Evolutionary conservation across 108 stramenopile genomes (phyloP).

Genomic region (Pelagomonas calceolata): DNA sequence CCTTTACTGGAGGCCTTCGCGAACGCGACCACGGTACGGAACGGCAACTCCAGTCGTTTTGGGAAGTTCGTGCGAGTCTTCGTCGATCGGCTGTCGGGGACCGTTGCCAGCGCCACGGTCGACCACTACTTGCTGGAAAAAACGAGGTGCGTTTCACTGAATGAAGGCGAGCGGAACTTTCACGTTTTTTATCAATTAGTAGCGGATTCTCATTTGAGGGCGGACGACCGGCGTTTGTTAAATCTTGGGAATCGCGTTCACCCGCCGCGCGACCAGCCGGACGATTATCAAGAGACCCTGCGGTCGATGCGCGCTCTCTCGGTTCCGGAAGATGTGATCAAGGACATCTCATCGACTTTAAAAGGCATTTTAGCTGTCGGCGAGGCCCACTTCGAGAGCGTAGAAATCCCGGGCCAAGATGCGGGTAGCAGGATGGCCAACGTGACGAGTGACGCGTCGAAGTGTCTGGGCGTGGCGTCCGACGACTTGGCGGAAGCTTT

Average conservation of each 20-base stretch:
- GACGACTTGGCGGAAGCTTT: slow-evolving; percentile 4
- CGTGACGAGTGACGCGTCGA: not conserved
- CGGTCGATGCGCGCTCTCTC: slow-evolving; percentile 12
- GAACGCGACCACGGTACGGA: slow-evolving; percentile 12
- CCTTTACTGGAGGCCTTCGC: slow-evolving; percentile 38
- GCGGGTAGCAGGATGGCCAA: not conserved
- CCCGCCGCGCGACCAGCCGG: too few relatives aligned
- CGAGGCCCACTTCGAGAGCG: slow-evolving; percentile 27
- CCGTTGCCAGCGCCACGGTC: not conserved
- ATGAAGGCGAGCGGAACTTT: slow-evolving; percentile 32
- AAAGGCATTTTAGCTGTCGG: slow-evolving; percentile 38
- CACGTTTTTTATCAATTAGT: slow-evolving; percentile 37
- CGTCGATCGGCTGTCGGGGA: not conserved
- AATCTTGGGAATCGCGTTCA: too few relatives aligned
- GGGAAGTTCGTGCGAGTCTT: slow-evolving; percentile 16
- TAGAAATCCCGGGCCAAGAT: slow-evolving; percentile 1
- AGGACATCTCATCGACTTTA: slow-evolving; percentile 21
- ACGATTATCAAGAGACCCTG: slow-evolving; percentile 7
- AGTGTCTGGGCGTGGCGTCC: slow-evolving; percentile 13
- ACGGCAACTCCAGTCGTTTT: not conserved
- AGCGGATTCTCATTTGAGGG: not conserved
- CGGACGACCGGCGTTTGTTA: too few relatives aligned
- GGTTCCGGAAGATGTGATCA: slow-evolving; percentile 14
- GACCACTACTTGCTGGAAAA: slow-evolving; percentile 62
- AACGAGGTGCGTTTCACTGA: slow-evolving; percentile 67